phyloP scores from a whole-genome alignment of 495 filamentous ascomycete species.

The Daldinia childiae region DNA sequence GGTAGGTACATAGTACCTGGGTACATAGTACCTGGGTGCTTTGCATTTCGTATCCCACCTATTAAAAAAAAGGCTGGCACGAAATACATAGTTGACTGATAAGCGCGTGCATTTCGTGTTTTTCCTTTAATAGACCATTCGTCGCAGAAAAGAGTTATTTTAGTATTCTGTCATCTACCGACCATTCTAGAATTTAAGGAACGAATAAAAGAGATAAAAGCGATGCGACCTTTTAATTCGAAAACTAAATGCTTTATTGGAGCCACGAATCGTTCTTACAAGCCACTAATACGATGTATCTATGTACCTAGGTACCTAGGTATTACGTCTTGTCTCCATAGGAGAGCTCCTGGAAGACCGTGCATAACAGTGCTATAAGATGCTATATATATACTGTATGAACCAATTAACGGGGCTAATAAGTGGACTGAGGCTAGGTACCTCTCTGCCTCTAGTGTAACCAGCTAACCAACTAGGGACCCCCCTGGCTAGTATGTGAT shows the following conservation, averaged over 20 bases:
- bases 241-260: constrained; percentile 13
- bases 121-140: constrained; percentile 36
- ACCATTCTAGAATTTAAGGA: constrained; percentile 22
- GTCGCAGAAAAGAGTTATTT: constrained; percentile 20
- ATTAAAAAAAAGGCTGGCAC: constrained; percentile 3
- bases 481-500: constrained; percentile 7
- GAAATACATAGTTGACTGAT: constrained; percentile 21
- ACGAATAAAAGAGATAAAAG: constrained; percentile 6
- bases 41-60: constrained; percentile 15
- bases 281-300: not conserved
- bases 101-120: constrained; percentile 33
- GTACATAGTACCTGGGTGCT: not conserved
- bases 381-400: not conserved
- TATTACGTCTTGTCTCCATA: constrained; percentile 21
- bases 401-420: not conserved
- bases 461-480: not conserved
- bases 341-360: constrained; percentile 19
- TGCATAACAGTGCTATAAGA: constrained; percentile 14
- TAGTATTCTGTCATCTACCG: constrained; percentile 5
- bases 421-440: not conserved
- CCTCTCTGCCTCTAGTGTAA: too few species aligned
- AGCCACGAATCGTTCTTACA: constrained; percentile 5
- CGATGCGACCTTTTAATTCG: constrained; percentile 31
- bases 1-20: not conserved
- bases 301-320: not conserved